Conservation (phyloP, 495 filamentous ascomycete genomes). For the Antarctomyces pellizariae region DNA sequence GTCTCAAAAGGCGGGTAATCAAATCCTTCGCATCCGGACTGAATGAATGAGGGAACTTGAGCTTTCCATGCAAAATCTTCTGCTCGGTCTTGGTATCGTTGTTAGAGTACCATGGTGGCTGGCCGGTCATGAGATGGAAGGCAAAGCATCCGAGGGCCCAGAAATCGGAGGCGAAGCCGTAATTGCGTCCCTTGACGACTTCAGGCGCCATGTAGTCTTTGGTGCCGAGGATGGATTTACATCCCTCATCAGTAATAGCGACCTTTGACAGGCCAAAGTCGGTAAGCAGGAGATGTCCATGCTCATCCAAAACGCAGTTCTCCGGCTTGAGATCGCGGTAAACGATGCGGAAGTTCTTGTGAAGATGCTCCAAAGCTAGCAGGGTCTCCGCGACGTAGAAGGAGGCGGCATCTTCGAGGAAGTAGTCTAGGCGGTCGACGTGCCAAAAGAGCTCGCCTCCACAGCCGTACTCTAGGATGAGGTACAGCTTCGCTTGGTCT, state of each 20-base stretch:
- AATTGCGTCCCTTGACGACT: constrained; percentile 60
- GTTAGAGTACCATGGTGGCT: constrained; percentile 68
- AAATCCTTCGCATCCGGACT: constrained; percentile 80
- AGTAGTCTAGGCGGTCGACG: constrained; percentile 75
- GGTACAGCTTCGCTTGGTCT: constrained; percentile 89
- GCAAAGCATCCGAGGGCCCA: constrained; percentile 90
- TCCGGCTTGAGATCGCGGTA: constrained; percentile 96
- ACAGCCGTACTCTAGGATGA: constrained; percentile 96
- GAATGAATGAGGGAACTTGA: constrained; percentile 68
- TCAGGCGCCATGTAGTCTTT: constrained; percentile 98
- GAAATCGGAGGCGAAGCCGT: constrained; percentile 91
- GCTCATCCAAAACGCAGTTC: constrained; percentile 79
- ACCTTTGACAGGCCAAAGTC: constrained; percentile 97
- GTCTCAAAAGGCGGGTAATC: constrained; percentile 65
- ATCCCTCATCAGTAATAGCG: constrained; percentile 60
- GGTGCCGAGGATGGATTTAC: constrained; percentile 75
- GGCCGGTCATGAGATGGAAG: constrained; percentile 76
- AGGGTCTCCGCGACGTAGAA: constrained; percentile 99
- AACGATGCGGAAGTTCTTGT: constrained; percentile 74
- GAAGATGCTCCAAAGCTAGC: constrained; percentile 77
- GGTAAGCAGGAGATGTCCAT: constrained; percentile 83
- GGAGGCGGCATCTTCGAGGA: constrained; percentile 60
- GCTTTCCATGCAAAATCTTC: constrained; percentile 80
- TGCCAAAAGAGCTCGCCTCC: constrained; percentile 89
- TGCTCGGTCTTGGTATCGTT: constrained; percentile 84